Percentiles rank a stretch among this genome's conserved stretches.
Conservation (phyloP, 2,329 filamentous ascomycete species). For the Neoarthrinium moseri region DNA sequence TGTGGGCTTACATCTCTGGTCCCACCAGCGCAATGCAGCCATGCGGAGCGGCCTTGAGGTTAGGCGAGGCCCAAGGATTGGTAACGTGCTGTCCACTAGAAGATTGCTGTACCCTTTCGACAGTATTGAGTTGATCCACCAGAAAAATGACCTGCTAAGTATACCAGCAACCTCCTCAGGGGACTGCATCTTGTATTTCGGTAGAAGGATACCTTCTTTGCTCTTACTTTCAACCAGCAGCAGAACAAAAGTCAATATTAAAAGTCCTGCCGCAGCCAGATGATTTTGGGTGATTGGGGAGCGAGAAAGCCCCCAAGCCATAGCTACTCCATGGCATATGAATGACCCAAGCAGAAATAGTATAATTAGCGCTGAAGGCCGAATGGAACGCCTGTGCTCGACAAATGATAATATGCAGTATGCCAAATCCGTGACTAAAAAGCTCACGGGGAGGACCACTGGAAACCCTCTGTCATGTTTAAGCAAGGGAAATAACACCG, state of each 20-base stretch:
- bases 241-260: constrained; percentile 22
- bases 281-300: constrained; percentile 9
- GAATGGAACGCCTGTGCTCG: constrained; percentile 18
- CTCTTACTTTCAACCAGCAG: constrained; percentile 17
- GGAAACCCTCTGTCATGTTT: too few species aligned
- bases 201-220: constrained; percentile 16
- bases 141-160: constrained; percentile 26
- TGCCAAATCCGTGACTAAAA: constrained; percentile 2
- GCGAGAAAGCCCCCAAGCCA: constrained; percentile 1
- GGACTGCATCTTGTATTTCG: constrained; percentile 13
- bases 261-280: not conserved
- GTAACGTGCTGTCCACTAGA: constrained; percentile 22
- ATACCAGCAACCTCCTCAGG: constrained; percentile 26
- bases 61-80: constrained; percentile 21
- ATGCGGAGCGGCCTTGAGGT: constrained; percentile 18
- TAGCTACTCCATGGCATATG: constrained; percentile 15
- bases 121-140: constrained; percentile 31
- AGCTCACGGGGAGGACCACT: not conserved
- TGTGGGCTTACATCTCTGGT: constrained; percentile 21
- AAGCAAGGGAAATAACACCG: not conserved
- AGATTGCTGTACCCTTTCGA: constrained; percentile 24
- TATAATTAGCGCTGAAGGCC: constrained; percentile 17
- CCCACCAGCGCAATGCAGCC: constrained; percentile 23
- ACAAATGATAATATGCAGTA: constrained; percentile 15
- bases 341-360: constrained; percentile 21